Base-by-base conservation (phyloP, 768 basidiomycete species). In the Suillus discolor region DNA sequence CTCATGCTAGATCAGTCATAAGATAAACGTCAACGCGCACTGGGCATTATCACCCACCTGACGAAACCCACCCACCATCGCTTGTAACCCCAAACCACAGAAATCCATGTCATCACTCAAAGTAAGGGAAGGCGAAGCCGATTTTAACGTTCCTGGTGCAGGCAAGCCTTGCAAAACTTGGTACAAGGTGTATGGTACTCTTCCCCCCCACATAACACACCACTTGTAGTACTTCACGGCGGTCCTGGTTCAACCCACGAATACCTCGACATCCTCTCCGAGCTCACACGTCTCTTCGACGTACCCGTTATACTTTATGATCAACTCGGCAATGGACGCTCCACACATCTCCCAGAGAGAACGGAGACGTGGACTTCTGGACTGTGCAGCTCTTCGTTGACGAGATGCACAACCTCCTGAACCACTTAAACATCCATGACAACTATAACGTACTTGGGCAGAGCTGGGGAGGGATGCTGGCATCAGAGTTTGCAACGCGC, bases 261-360 rank as follows among this genome's bases (percentile, higher is more conserved):
- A 49, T 83, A 83, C 70, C 71, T 85, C 20, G 73, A 78, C 44
- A 66, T 77, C 42, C 68, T 83, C 66, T 71, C 77, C 47, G 80
- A 82, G 54, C 76, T 86, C 49, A 76, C 79, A 31, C 64, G 66
- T 6, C 68, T 72, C 13, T 69, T 76, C 62, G 57, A 67, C 39
- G 84, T 83, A 57, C 85, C 85, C 11, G 77, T 87, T 67, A 69
- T 89, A 47, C 69, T 86, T 55, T 87, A 88, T 73, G 85, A 86
- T 70, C 87, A 88, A 69, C 65, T 88, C 54, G 87, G 86, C 9
- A 80, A 74, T 63, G 85, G 85, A n/a, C 73, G 74, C 31, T 88
- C 86, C 15, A 85, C 85, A 9, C 85, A 86, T 67, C 76, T 87
- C 23, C 81, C 72, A 11, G 83, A 86, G 66, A 86, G 68, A 77